Conservation (phyloP, 257 asterid genomes). For the Verbena officinalis region DNA sequence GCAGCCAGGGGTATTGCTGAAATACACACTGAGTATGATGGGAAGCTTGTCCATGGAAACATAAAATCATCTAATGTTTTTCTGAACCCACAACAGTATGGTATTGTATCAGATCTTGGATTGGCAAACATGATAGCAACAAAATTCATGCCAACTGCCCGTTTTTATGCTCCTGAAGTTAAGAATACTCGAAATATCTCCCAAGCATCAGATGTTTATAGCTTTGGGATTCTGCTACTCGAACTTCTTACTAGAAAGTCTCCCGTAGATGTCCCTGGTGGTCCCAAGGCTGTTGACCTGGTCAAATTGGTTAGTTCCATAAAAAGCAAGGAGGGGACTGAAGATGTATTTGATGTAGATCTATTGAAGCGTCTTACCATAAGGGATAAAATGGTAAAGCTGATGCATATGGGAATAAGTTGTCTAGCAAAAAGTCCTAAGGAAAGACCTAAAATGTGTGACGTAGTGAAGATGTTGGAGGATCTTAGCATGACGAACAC, state of each 20-base stretch:
- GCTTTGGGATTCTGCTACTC: conserved; percentile 26
- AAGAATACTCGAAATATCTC: neutral
- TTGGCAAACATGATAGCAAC: conserved; percentile 4
- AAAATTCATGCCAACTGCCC: conserved; percentile 1
- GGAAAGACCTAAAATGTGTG: conserved; percentile 23
- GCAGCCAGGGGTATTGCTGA: conserved; percentile 20
- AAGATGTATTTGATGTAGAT: conserved; percentile 17
- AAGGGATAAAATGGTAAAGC: neutral
- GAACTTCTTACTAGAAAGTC: conserved; percentile 23
- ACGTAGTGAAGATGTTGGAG: conserved; percentile 12
- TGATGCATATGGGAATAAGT: conserved; percentile 18
- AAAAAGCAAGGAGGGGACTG: neutral
- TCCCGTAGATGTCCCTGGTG: conserved; percentile 1
- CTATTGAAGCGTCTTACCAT: neutral
- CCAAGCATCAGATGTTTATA: conserved; percentile 24
- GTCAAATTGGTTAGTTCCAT: conserved; percentile 22
- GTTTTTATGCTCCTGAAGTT: conserved; percentile 24
- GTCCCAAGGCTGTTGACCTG: conserved; percentile 8
- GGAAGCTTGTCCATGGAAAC: conserved; percentile 28
- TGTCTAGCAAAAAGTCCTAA: conserved; percentile 3
- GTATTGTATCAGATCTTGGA: conserved; percentile 27
- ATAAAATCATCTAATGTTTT: conserved; percentile 21
- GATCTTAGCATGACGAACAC: neutral
- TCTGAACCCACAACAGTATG: conserved; percentile 13
- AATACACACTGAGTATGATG: conserved; percentile 11